Evolutionary conservation across 805 yeast genomes (phyloP), one percentile per base, ranked within the genome.

Genomic region (Candida berthetii): DNA sequence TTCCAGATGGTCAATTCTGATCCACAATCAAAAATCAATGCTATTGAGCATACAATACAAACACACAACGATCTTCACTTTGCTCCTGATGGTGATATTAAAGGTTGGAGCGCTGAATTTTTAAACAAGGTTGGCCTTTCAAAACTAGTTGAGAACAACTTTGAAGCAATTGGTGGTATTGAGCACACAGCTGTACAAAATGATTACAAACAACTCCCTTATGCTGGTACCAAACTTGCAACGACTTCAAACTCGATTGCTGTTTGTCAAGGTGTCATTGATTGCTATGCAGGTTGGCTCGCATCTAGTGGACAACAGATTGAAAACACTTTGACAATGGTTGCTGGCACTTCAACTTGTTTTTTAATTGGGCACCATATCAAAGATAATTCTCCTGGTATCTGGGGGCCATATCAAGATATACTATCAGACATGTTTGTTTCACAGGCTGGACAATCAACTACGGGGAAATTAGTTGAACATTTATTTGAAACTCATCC

Each of bases 341-440:
- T 76, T 6, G 85, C 82, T 1, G 84, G 84, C 0, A 79, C 84
- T 0, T 76, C 82, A 7, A 77, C 83, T 1, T 79, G 85, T 46
- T 77, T 65, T 45, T 46, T 76, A 13, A 48, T 62, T 11, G 62
- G 65, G 0, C 58, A 62, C 20, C 47, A 43, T 0, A 19, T 28
- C 7, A 40, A 24, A 3, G 36, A 32, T 1, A 44, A 51, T 2
- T 40, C 52, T 2, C 61, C 66, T 0, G 83, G 83, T 0, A 58
- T 77, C 4, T 79, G 85, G 85, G 84, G 85, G 0, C 85, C 84
- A 0, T 78, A 72, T 49, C 48, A 60, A 2, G 61, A 66, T 31
- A 54, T 73, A 5, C 41, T 68, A 2, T 50, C 54, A 1, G 58
- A 45, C 4, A 43, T 51, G 17, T 47, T 50, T 18, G 62, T 76